Base-by-base conservation (phyloP, 2,329 filamentous ascomycete species). In the Fusarium sp. region DNA sequence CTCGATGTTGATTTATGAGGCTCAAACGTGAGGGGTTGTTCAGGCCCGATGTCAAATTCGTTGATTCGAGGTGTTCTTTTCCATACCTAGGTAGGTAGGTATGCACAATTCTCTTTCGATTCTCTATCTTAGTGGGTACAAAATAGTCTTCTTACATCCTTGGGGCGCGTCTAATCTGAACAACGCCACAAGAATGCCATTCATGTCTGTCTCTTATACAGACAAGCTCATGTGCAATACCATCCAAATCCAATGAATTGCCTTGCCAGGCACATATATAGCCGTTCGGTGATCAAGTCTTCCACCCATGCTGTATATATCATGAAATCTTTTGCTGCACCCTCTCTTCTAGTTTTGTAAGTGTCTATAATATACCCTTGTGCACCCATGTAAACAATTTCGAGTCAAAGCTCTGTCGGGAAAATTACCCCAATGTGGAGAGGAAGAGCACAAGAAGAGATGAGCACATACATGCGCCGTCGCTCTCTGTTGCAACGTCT, bases 141-240 rank as follows among this genome's bases (percentile, higher is more conserved):
- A 24, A 20, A 18, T 52, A 46, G 45, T 57, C 42, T 55, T 52
- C 52, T 30, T 22, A 37, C 42, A 20, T 71, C 64, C 52, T 65
- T 71, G 68, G 68, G 42, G 55, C 68, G 65, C 65, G 24, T 72
- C 57, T 61, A 54, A 46, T 40, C 51, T 49, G 57, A 32, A 47
- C 24, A 49, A 57, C 55, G 55, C 59, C 51, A 67, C 51, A 37
- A 47, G 46, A 51, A 68, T 60, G 34, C 20, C 22, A 32, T 49
- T 41, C 48, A 57, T 57, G 30, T 48, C 51, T 47, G 30, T 48
- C 54, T 51, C 29, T 56, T 42, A 46, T 45, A 51, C 13, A 57
- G 25, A 44, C 37, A 48, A 20, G 47, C 18, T 41, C 32, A 58
- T 51, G 10, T 30, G 30, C 20, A 51, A 40, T 16, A 29, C 32